A percentile compares a stretch with the other conserved stretches of the same genome.
Conservation (phyloP, 495 filamentous ascomycete species). For the Talaromyces wortmannii region DNA sequence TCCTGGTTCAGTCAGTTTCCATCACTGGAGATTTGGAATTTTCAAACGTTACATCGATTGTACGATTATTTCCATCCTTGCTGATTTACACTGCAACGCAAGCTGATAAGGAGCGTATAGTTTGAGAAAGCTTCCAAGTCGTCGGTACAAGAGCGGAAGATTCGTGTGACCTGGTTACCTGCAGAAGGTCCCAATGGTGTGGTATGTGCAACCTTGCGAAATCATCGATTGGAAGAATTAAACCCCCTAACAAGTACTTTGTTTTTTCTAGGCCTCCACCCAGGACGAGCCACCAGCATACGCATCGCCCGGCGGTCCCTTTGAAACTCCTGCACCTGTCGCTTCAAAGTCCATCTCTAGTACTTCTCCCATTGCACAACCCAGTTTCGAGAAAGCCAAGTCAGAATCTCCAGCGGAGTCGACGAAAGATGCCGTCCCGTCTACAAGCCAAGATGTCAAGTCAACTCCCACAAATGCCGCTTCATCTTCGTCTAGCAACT, state of each 20-base stretch:
- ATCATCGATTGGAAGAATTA: neutral
- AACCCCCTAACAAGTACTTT: neutral
- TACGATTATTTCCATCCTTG: constrained; percentile 32
- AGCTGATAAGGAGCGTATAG: constrained; percentile 12
- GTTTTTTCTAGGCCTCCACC: constrained; percentile 10
- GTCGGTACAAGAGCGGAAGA: constrained; percentile 85
- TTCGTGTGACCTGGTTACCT: constrained; percentile 79
- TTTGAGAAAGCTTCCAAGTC: constrained; percentile 72
- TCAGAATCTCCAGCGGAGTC: constrained; percentile 27
- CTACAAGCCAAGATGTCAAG: constrained; percentile 22
- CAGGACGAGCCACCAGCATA: constrained; percentile 51
- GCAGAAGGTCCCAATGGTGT: constrained; percentile 47
- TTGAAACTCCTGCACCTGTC: constrained; percentile 41
- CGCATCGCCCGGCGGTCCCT: constrained; percentile 45
- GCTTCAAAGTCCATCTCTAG: constrained; percentile 13
- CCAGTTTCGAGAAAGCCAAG: constrained; percentile 37
- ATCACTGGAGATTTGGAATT: constrained; percentile 81
- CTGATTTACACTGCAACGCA: neutral
- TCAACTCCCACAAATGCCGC: constrained; percentile 34
- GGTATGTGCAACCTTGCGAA: constrained; percentile 22
- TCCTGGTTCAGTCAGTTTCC: constrained; percentile 88
- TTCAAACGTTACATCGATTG: constrained; percentile 69
- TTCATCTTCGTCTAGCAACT: constrained; percentile 30
- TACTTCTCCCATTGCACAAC: constrained; percentile 27
- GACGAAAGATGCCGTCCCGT: constrained; percentile 11